Evolutionary conservation across 1,284 basidiomycete genomes (phyloP), one percentile per base, ranked within the genome.

Genomic region (Leccinum subrobustum): DNA sequence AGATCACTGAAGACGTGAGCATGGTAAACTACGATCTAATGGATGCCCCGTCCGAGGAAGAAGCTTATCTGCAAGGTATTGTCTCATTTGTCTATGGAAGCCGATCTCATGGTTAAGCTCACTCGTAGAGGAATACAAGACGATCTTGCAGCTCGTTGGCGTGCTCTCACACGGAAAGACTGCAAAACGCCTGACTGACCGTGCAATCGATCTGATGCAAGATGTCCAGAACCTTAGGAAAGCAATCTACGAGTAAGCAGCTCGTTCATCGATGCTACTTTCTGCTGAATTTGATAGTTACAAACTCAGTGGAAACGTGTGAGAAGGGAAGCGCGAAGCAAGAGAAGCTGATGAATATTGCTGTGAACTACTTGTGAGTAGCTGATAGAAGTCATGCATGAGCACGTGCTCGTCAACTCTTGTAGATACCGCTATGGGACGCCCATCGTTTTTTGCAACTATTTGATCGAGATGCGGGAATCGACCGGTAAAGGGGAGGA

Each of bases 371-470:
- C 72, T 73, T 96, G 83, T 96, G 70, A 65, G 86, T 29, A 0
- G 50, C 27, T 54, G 50, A 52, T 60, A 50, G 52, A 56, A 33
- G 56, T 59, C 37, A 64, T 59, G 47, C 37, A 29, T 6, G 33
- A 37, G 42, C 44, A 52, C 51, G 4, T 51, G 52, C 55, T 68
- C 23, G 56, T 48, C 48, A 6, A 29, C 8, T 18, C 44, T 6
- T 51, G 54, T 62, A 91, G 88, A 64, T 87, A 85, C 75, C 93
- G 91, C 62, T 97, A 98, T 71, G 95, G 93, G 1, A 90, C 93
- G 6, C 79, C 98, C 52, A 97, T 99, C 67, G 94, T 95, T 6
- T 94, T 99, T 64, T 92, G 97, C 29, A 96, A 97, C 75, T 99
- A 97, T 75, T 79, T 99, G 65, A 86, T 99, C 58, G 96, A 98